A percentile compares a stretch with the other conserved stretches of the same genome.
phyloP scores from a whole-genome alignment of 78 protist species.

The Dictyostelium purpureum region DNA sequence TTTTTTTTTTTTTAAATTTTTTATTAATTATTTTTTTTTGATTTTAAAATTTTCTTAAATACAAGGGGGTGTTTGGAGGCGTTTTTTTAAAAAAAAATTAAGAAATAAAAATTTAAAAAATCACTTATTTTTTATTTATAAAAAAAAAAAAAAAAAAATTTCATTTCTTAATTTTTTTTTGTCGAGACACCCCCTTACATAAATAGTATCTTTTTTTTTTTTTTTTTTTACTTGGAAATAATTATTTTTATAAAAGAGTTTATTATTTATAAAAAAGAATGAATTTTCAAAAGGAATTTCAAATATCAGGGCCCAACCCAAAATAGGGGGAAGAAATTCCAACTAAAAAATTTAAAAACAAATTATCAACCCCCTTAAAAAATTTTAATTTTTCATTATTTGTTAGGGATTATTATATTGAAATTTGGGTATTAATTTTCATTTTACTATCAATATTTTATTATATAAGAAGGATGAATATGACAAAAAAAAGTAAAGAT shows the following conservation, averaged over 20 bases:
- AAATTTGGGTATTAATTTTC: neutral
- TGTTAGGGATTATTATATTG: neutral
- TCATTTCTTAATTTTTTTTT: too few relatives aligned
- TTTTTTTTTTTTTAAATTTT: too few relatives aligned
- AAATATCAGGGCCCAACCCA: too few relatives aligned
- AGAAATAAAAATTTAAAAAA: neutral
- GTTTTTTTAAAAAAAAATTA: too few relatives aligned
- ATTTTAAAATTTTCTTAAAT: too few relatives aligned
- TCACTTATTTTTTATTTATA: neutral
- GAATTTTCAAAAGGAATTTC: neutral
- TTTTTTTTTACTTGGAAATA: neutral
- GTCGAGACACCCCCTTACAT: neutral
- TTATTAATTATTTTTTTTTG: too few relatives aligned
- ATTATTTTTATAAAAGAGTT: neutral
- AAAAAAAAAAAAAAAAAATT: neutral
- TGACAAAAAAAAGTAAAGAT: neutral
- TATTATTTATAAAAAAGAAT: neutral
- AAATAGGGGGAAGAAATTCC: neutral
- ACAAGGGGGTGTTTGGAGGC: too few relatives aligned
- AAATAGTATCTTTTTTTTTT: neutral
- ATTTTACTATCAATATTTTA: neutral
- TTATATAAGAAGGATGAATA: too few relatives aligned
- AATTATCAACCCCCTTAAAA: too few relatives aligned
- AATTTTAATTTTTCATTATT: too few relatives aligned
- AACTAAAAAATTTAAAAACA: neutral